Evolutionary conservation across 352 stramenopile genomes (phyloP).

Genomic region (Aphanomyces euteiches): DNA sequence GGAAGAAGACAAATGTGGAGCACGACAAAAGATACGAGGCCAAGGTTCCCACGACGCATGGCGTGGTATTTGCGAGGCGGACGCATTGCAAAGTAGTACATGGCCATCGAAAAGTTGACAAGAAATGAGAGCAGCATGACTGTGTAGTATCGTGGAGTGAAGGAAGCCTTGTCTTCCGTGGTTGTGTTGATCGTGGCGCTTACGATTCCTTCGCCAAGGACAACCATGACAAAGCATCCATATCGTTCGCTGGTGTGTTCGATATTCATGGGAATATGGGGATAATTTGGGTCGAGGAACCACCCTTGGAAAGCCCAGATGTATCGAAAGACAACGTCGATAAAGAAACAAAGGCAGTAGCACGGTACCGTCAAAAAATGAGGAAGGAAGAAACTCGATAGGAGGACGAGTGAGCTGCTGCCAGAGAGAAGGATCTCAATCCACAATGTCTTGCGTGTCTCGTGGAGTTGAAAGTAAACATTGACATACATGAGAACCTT

Average conservation of each 20-base stretch:
- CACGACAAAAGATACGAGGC: not conserved
- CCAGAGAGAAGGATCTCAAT: not conserved
- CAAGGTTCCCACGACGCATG: not conserved
- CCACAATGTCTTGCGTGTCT: not conserved
- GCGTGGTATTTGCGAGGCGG: conserved; percentile 10
- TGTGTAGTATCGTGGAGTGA: conserved; percentile 8
- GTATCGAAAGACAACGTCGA: conserved; percentile 15
- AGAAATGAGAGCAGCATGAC: conserved; percentile 24
- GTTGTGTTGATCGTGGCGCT: conserved; percentile 17
- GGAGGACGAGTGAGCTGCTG: not conserved
- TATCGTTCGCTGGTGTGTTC: conserved; percentile 18
- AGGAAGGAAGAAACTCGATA: not conserved
- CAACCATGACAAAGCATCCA: conserved; percentile 16
- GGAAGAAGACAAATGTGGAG: conserved; percentile 10
- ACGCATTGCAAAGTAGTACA: conserved; percentile 20
- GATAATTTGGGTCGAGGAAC: conserved; percentile 5
- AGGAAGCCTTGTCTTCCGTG: not conserved
- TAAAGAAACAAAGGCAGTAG: not conserved
- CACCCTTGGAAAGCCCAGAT: not conserved
- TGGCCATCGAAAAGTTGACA: conserved; percentile 20
- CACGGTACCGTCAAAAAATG: not conserved
- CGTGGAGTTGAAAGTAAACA: conserved; percentile 12
- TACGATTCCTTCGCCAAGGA: conserved; percentile 17
- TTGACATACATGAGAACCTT: conserved; percentile 3
- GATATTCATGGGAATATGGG: conserved; percentile 15